phyloP scores from a whole-genome alignment of 2,329 filamentous ascomycete species.

The Exophiala sideris region DNA sequence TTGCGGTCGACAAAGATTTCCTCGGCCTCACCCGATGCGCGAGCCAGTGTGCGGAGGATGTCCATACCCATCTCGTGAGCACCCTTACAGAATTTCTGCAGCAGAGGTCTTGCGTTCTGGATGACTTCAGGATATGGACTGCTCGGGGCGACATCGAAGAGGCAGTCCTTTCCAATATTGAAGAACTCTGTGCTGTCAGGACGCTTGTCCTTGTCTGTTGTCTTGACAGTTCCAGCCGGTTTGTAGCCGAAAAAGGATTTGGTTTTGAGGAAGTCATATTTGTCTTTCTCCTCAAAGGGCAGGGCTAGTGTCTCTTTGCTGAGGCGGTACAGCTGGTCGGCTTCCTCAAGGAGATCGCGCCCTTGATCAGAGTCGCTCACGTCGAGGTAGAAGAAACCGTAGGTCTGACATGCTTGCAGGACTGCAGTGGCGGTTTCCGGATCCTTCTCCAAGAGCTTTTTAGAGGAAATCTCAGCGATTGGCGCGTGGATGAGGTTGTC shows the following conservation, averaged over 20 bases:
- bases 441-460: constrained; percentile 37
- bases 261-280: constrained; percentile 19
- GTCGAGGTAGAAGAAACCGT: constrained; percentile 58
- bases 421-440: constrained; percentile 34
- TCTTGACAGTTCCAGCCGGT: constrained; percentile 12
- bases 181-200: constrained; percentile 26
- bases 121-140: constrained; percentile 2
- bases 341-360: constrained; percentile 39
- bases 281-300: constrained; percentile 28
- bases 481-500: constrained; percentile 40
- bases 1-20: constrained; percentile 24
- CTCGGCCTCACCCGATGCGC: constrained; percentile 21
- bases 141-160: constrained; percentile 1
- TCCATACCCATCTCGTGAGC: constrained; percentile 25
- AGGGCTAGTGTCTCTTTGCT: constrained; percentile 50
- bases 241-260: constrained; percentile 32
- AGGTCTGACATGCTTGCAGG: constrained; percentile 40
- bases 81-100: not conserved
- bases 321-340: constrained; percentile 45
- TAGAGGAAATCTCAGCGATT: constrained; percentile 39
- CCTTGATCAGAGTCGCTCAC: constrained; percentile 38
- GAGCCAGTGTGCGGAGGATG: constrained; percentile 24
- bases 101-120: constrained; percentile 1
- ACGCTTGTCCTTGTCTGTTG: constrained; percentile 20
- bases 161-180: constrained; percentile 17